Evolutionary conservation across 2,329 filamentous ascomycete species (phyloP).

Genomic region (Coniochaeta sp.): DNA sequence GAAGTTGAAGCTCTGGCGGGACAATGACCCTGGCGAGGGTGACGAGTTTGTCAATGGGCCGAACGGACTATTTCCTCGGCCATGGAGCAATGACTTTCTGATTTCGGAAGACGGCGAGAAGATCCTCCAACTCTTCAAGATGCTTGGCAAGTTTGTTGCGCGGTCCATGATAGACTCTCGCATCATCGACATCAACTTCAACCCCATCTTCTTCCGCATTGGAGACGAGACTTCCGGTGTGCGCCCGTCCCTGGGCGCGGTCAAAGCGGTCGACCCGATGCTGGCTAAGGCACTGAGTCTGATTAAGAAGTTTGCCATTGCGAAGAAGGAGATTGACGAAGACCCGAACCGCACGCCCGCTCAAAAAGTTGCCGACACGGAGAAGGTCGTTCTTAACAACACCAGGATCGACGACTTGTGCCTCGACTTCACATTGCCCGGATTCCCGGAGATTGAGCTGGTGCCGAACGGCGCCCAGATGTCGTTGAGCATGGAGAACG

Average conservation of each 20-base stretch:
- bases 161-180: slow-evolving; percentile 97
- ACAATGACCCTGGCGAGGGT: slow-evolving; percentile 66
- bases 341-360: slow-evolving; percentile 56
- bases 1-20: slow-evolving; percentile 93
- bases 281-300: slow-evolving; percentile 79
- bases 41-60: slow-evolving; percentile 81
- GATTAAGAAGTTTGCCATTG: slow-evolving; percentile 77
- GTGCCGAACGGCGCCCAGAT: slow-evolving; percentile 66
- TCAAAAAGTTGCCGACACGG: slow-evolving; percentile 64
- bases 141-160: slow-evolving; percentile 94
- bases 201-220: slow-evolving; percentile 94
- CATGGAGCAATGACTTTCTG: slow-evolving; percentile 73
- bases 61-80: slow-evolving; percentile 83
- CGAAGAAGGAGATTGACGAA: slow-evolving; percentile 73
- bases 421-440: slow-evolving; percentile 90
- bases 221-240: slow-evolving; percentile 62
- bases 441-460: slow-evolving; percentile 81
- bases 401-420: slow-evolving; percentile 78
- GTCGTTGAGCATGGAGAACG: slow-evolving; percentile 80
- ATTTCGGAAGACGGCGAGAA: slow-evolving; percentile 74
- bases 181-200: slow-evolving; percentile 96
- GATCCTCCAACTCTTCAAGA: slow-evolving; percentile 80
- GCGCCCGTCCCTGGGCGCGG: slow-evolving; percentile 76
- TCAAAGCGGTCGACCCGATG: slow-evolving; percentile 81
- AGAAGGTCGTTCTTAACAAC: slow-evolving; percentile 66